A percentile compares a stretch with the other conserved stretches of the same genome.
Evolutionary conservation across 2,329 filamentous ascomycete species (phyloP).

Genomic region (Sporothrix pallida): DNA sequence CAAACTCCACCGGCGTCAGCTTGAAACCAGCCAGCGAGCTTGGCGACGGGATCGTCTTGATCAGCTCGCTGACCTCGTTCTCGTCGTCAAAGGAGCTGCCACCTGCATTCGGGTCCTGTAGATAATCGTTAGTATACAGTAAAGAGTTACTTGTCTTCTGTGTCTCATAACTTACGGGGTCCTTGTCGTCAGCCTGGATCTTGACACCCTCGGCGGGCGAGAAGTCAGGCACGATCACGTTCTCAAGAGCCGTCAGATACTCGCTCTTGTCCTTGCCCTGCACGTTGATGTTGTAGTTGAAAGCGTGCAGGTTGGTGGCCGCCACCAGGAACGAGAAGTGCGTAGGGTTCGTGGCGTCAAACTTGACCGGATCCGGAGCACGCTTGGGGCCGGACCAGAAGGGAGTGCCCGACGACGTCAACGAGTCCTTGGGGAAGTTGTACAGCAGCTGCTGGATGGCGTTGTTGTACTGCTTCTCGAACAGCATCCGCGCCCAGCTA

Average conservation of each 20-base stretch:
- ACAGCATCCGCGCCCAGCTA: slow-evolving; percentile 89
- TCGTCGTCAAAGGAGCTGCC: slow-evolving; percentile 68
- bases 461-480: slow-evolving; percentile 97
- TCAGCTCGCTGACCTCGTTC: slow-evolving; percentile 75
- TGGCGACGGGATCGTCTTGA: slow-evolving; percentile 74
- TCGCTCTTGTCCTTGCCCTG: slow-evolving; percentile 72
- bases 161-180: slow-evolving; percentile 65
- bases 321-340: slow-evolving; percentile 89
- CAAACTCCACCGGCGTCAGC: slow-evolving; percentile 87
- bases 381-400: slow-evolving; percentile 99
- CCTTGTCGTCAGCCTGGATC: slow-evolving; percentile 95
- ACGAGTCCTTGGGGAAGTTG: slow-evolving; percentile 96
- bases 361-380: slow-evolving; percentile 88
- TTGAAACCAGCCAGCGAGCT: slow-evolving; percentile 86
- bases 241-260: slow-evolving; percentile 80
- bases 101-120: slow-evolving; percentile 76
- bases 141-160: background rate
- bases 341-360: slow-evolving; percentile 81
- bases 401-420: slow-evolving; percentile 82
- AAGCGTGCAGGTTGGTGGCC: slow-evolving; percentile 90
- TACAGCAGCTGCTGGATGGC: slow-evolving; percentile 92
- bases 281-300: slow-evolving; percentile 97
- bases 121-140: background rate
- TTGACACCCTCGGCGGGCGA: slow-evolving; percentile 87
- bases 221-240: slow-evolving; percentile 96